These are phyloP conservation scores for grape (Vitis vinifera) DNA, from an alignment of 164 flowering plant genomes.

Conservation along the genomic window DNA sequence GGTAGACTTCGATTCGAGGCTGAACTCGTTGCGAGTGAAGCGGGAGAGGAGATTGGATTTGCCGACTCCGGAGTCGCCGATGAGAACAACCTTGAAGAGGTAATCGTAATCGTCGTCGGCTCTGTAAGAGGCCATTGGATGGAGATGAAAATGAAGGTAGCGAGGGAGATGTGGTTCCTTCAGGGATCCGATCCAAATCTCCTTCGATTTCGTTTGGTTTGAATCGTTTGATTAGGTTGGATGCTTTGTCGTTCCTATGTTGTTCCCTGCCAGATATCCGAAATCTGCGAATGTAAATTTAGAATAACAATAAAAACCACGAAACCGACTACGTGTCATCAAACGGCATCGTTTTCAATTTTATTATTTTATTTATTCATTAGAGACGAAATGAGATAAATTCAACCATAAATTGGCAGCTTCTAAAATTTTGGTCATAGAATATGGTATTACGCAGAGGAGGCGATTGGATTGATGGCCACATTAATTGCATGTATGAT, in stretches of 20 bases:
- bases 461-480: no score
- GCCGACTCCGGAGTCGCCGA: conserved; percentile 74
- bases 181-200: not conserved
- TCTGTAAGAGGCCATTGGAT: conserved; percentile 42
- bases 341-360: no score
- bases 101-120: conserved; percentile 81
- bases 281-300: no score
- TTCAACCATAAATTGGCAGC: no score
- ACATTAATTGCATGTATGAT: no score
- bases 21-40: conserved; percentile 63
- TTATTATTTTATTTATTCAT: no score
- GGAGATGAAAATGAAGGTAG: not conserved
- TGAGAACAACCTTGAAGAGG: conserved; percentile 72
- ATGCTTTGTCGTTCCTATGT: not conserved
- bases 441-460: no score
- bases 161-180: not conserved
- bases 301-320: no score
- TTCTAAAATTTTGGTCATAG: no score
- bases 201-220: not conserved
- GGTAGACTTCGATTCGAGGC: conserved; percentile 71
- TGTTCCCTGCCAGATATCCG: not conserved
- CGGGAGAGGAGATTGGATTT: conserved; percentile 61
- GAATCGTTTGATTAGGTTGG: no score
- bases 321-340: no score
- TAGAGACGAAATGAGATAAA: no score